Evolutionary conservation across 225 moss, liverwort and hornwort species (phyloP).

Genomic region (Straminergon stramineum): DNA sequence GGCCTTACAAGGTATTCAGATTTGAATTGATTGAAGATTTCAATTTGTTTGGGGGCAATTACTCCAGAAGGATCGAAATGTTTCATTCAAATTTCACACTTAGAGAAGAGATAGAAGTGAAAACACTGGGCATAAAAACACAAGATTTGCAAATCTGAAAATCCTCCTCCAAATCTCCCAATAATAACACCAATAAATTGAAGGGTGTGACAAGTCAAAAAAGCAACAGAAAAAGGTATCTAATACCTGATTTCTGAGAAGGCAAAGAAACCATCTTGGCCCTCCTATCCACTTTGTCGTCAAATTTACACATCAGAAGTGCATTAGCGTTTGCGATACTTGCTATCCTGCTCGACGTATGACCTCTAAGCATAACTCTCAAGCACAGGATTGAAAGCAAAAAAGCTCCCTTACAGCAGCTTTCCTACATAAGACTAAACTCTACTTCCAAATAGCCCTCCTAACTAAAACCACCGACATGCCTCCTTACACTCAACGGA

Average conservation of each 20-base stretch:
- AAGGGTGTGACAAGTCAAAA: background rate
- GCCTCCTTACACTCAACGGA: background rate
- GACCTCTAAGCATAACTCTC: background rate
- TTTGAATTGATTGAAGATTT: background rate
- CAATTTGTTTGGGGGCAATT: background rate
- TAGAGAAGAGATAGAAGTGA: too few relatives aligned
- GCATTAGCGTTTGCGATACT: background rate
- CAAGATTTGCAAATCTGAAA: background rate
- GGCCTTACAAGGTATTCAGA: background rate
- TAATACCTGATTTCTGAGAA: background rate
- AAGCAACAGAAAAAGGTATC: background rate
- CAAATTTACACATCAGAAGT: background rate
- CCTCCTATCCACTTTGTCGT: conserved; percentile 4
- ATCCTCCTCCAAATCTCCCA: background rate
- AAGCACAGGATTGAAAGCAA: background rate
- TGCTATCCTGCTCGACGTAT: background rate
- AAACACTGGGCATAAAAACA: too few relatives aligned
- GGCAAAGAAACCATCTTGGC: background rate
- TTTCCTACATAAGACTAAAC: background rate
- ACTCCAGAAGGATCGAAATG: background rate
- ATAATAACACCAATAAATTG: background rate
- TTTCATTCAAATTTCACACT: background rate
- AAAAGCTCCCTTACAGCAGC: background rate
- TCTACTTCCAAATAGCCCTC: background rate
- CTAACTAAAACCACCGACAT: background rate